phyloP scores from a whole-genome alignment of 805 yeast species.

The Wickerhamomyces ciferrii region DNA sequence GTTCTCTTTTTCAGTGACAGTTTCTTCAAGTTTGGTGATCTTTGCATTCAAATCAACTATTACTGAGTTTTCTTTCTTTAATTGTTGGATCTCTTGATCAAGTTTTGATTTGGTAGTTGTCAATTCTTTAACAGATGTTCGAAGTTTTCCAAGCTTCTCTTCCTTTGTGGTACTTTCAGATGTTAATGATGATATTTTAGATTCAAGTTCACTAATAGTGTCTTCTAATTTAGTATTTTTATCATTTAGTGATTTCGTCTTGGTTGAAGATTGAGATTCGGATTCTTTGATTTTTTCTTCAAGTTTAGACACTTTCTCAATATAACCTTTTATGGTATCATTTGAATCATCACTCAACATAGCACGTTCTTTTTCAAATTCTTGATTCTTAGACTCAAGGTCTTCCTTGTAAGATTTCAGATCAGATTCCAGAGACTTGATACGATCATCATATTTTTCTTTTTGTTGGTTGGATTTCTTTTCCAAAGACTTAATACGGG shows the following conservation, averaged over 20 bases:
- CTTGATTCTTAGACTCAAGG: conserved; percentile 32
- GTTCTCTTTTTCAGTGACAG: neutral
- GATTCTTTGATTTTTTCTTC: conserved; percentile 27
- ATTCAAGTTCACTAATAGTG: conserved; percentile 8
- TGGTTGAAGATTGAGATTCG: conserved; percentile 6
- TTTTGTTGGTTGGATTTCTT: conserved; percentile 17
- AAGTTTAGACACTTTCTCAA: conserved; percentile 36
- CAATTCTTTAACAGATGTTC: neutral
- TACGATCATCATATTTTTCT: conserved; percentile 11
- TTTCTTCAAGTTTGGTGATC: neutral
- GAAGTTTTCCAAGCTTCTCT: neutral
- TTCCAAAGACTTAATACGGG: conserved; percentile 9
- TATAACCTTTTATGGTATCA: conserved; percentile 41
- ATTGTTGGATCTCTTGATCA: neutral
- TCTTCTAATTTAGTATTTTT: conserved; percentile 11
- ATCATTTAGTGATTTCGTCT: conserved; percentile 6
- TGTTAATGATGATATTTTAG: conserved; percentile 7
- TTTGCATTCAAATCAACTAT: neutral
- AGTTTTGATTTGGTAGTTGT: neutral
- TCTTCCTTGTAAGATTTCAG: conserved; percentile 26
- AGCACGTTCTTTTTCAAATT: conserved; percentile 46
- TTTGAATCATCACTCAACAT: conserved; percentile 45
- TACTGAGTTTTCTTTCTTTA: neutral
- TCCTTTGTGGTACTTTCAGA: neutral
- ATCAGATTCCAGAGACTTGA: conserved; percentile 23